Conservation (phyloP, 768 basidiomycete genomes). For the Podaxis sp. region DNA sequence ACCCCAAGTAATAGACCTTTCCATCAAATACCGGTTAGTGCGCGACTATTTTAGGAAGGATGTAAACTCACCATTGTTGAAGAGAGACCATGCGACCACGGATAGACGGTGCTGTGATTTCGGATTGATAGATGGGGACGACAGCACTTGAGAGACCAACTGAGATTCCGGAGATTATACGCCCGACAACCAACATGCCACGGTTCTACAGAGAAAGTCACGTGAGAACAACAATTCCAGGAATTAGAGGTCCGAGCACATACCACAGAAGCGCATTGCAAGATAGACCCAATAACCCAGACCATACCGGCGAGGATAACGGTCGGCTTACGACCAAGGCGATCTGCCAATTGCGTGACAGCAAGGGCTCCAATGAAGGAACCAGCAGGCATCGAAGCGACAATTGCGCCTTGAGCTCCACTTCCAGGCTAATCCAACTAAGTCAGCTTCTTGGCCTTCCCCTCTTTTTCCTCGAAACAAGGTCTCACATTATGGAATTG, state of each 20-base stretch:
- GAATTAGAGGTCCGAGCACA: slow-evolving; percentile 12
- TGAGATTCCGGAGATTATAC: slow-evolving; percentile 63
- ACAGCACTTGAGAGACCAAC: slow-evolving; percentile 64
- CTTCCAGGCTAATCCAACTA: slow-evolving; percentile 36
- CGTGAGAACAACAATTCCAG: background rate
- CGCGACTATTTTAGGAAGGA: background rate
- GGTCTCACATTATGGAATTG: slow-evolving; percentile 31
- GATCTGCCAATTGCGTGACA: slow-evolving; percentile 61
- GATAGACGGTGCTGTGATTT: slow-evolving; percentile 67
- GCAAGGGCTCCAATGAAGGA: slow-evolving; percentile 63
- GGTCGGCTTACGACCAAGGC: slow-evolving; percentile 59
- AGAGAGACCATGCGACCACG: slow-evolving; percentile 73
- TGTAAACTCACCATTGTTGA: slow-evolving; percentile 55
- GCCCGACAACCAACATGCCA: slow-evolving; percentile 71
- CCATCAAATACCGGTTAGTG: background rate
- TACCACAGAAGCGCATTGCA: slow-evolving; percentile 61
- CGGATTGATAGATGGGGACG: slow-evolving; percentile 73
- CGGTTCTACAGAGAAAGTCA: slow-evolving; percentile 40
- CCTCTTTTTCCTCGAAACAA: background rate
- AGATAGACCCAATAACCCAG: slow-evolving; percentile 68
- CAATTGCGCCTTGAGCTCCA: slow-evolving; percentile 64
- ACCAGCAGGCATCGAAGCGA: slow-evolving; percentile 77
- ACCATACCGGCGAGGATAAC: slow-evolving; percentile 64
- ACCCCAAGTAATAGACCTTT: slow-evolving; percentile 68
- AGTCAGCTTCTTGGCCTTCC: background rate